Percentiles rank a stretch among this genome's conserved stretches.
Conservation (phyloP, 2,329 filamentous ascomycete genomes). For the Phaeoacremonium minimum region DNA sequence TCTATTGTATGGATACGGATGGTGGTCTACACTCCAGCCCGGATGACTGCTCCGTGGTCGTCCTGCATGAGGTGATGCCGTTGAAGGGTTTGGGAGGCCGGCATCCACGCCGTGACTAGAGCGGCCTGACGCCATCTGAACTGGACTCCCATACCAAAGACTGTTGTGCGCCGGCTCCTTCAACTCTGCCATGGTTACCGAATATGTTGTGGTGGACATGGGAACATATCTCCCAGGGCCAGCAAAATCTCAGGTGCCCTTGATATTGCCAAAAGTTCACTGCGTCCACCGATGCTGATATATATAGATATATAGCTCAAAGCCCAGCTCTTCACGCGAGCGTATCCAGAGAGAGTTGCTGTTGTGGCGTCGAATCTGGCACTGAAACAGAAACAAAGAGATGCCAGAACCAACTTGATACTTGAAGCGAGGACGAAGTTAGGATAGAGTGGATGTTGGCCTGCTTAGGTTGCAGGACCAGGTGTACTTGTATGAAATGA, state of each 20-base stretch:
- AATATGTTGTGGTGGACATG: slow-evolving; percentile 60
- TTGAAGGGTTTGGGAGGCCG: slow-evolving; percentile 38
- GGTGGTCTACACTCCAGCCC: slow-evolving; percentile 30
- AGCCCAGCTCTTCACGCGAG: too few relatives aligned
- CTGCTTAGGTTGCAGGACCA: slow-evolving; percentile 33
- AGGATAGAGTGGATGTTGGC: slow-evolving; percentile 19
- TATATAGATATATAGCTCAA: too few relatives aligned
- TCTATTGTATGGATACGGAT: slow-evolving; percentile 46
- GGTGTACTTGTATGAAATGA: slow-evolving; percentile 45
- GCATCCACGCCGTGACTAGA: slow-evolving; percentile 47
- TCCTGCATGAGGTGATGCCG: slow-evolving; percentile 41
- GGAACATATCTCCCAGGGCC: slow-evolving; percentile 43
- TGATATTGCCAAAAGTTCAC: too few relatives aligned
- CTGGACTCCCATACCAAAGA: slow-evolving; percentile 54
- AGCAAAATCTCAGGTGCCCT: too few relatives aligned
- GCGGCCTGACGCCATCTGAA: slow-evolving; percentile 46
- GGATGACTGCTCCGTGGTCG: slow-evolving; percentile 46
- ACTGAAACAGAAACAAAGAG: slow-evolving; percentile 8
- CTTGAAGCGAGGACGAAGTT: slow-evolving; percentile 20
- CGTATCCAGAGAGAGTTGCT: too few relatives aligned
- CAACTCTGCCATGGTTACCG: slow-evolving; percentile 60
- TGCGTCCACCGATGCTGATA: too few relatives aligned
- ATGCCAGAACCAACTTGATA: slow-evolving; percentile 13
- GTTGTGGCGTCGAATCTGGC: slow-evolving; percentile 6
- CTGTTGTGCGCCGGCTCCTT: slow-evolving; percentile 55